Percentiles rank a stretch among this genome's conserved stretches.
phyloP scores from a whole-genome alignment of 257 asterid species.

The Fraxinus excelsior region DNA sequence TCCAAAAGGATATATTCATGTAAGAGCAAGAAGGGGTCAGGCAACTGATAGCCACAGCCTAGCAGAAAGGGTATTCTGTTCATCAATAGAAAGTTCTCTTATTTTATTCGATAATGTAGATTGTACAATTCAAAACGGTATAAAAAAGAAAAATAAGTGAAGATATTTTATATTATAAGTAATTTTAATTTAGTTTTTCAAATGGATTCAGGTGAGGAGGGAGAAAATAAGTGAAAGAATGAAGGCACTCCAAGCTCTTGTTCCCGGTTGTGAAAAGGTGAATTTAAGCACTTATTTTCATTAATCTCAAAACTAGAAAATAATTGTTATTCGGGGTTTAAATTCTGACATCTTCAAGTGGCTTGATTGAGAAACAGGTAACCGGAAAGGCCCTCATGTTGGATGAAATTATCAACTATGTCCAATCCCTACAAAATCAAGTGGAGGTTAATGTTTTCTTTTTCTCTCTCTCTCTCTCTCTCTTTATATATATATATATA shows the following conservation, averaged over 20 bases:
- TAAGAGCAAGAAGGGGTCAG: constrained; percentile 7
- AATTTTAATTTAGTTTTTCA: background rate
- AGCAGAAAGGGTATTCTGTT: constrained; percentile 72
- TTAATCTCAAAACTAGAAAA: background rate
- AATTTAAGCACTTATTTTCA: background rate
- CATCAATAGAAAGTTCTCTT: background rate
- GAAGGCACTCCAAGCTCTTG: constrained; percentile 56
- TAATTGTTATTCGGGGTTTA: background rate
- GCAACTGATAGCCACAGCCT: constrained; percentile 40
- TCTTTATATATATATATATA: too few species aligned
- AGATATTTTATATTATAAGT: too few species aligned
- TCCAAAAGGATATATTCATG: background rate
- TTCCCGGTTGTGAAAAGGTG: constrained; percentile 62
- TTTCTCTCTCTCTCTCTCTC: background rate
- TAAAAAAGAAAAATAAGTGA: too few species aligned
- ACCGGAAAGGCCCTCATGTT: constrained; percentile 95
- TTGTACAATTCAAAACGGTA: too few species aligned
- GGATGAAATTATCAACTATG: constrained; percentile 91
- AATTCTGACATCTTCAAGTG: constrained; percentile 28
- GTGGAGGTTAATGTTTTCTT: constrained; percentile 59
- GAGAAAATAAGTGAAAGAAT: constrained; percentile 60
- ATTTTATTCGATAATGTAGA: too few species aligned
- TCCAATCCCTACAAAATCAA: constrained; percentile 87
- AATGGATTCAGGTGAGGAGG: constrained; percentile 44
- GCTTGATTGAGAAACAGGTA: constrained; percentile 55